phyloP scores from a whole-genome alignment of 2,329 filamentous ascomycete species.

The Ceratocystis huliohia region DNA sequence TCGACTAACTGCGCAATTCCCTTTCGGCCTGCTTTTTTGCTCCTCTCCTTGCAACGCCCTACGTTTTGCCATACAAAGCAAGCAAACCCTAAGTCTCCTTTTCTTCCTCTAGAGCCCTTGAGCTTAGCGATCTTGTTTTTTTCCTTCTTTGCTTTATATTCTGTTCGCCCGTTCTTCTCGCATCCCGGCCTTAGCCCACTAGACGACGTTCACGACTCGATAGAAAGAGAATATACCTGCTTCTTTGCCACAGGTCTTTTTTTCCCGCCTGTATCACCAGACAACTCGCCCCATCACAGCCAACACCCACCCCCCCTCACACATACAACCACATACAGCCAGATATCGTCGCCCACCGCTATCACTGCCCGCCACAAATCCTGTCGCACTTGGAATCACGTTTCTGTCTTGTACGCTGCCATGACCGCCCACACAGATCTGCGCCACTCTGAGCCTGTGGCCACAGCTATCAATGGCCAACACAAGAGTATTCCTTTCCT shows the following conservation, averaged over 20 bases:
- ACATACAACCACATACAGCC: neutral
- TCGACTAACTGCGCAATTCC: neutral
- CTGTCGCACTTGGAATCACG: neutral
- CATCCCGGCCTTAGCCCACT: neutral
- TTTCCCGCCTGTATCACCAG: neutral
- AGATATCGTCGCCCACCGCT: neutral
- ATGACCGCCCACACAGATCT: conserved; percentile 19
- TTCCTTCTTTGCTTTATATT: neutral
- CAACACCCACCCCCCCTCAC: neutral
- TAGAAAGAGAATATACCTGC: neutral
- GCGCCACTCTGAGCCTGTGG: conserved; percentile 10
- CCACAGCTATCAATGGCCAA: neutral
- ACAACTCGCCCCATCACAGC: neutral
- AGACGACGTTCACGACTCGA: neutral
- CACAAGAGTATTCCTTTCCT: conserved; percentile 46
- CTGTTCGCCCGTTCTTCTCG: neutral
- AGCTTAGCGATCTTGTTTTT: neutral
- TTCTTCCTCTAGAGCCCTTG: neutral
- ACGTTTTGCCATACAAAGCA: neutral
- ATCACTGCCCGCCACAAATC: neutral
- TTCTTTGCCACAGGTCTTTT: neutral
- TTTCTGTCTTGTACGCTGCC: neutral
- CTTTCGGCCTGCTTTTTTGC: neutral
- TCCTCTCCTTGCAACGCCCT: neutral
- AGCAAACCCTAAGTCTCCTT: neutral